These are phyloP conservation scores for Capsicum baccatum DNA, from an alignment of 257 asterid species.

Conservation along the genomic window DNA sequence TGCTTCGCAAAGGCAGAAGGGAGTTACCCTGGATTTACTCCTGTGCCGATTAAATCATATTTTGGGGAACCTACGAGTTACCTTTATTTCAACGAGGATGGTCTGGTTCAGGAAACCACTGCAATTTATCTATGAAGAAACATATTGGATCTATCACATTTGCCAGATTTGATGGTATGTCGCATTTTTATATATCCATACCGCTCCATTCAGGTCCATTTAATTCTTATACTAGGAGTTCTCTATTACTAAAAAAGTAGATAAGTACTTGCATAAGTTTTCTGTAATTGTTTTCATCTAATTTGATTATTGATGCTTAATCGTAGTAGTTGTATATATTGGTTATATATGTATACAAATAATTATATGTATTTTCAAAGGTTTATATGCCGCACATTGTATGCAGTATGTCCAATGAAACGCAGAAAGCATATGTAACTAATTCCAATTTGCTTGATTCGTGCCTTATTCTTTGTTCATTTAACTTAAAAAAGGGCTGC, in stretches of 20 bases:
- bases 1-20: conserved; percentile 37
- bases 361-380: background rate
- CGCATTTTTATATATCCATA: background rate
- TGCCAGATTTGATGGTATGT: background rate
- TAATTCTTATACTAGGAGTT: background rate
- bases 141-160: background rate
- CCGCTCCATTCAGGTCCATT: background rate
- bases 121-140: conserved; percentile 11
- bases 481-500: too few relatives aligned
- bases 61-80: conserved; percentile 50
- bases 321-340: background rate
- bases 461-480: background rate
- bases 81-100: conserved; percentile 56
- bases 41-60: conserved; percentile 48
- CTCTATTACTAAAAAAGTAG: background rate
- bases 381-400: background rate
- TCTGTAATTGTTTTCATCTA: background rate
- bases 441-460: background rate
- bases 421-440: background rate
- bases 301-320: background rate
- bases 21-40: conserved; percentile 56
- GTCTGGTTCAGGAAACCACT: conserved; percentile 37
- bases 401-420: background rate
- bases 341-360: background rate
- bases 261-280: too few relatives aligned